Conservation (phyloP, 2,329 filamentous ascomycete genomes). For the Xylariales sp. region DNA sequence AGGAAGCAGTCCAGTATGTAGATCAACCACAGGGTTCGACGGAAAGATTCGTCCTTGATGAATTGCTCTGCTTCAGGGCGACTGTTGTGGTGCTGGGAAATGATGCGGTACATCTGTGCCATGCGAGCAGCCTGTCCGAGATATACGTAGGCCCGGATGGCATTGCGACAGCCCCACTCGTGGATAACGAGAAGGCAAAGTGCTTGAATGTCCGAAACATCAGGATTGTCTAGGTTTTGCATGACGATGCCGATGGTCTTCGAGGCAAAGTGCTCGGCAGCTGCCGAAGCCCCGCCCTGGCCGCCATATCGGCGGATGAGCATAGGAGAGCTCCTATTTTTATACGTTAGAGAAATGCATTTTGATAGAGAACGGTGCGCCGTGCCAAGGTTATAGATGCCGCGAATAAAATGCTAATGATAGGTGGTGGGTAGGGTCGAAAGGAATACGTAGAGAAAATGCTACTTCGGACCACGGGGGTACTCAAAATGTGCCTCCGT, state of each 20-base stretch:
- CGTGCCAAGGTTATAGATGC: too few species aligned
- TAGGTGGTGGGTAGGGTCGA: too few species aligned
- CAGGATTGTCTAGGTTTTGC: conserved; percentile 54
- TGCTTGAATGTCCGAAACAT: conserved; percentile 57
- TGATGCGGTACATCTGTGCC: conserved; percentile 60
- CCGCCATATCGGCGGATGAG: conserved; percentile 56
- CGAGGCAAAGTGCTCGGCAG: conserved; percentile 54
- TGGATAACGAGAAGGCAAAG: conserved; percentile 58
- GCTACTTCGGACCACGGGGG: too few species aligned
- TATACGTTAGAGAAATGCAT: not conserved
- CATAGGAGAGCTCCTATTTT: conserved; percentile 51
- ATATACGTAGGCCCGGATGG: conserved; percentile 59
- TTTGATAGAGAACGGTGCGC: too few species aligned
- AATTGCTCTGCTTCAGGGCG: conserved; percentile 53
- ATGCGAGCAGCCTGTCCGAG: conserved; percentile 60
- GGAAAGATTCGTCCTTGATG: conserved; percentile 56
- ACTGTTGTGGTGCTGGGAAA: conserved; percentile 51
- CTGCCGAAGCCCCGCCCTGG: conserved; percentile 43
- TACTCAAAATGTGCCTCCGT: too few species aligned
- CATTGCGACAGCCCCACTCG: conserved; percentile 59
- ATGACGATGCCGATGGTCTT: conserved; percentile 55
- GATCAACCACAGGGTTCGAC: conserved; percentile 58
- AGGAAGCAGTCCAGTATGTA: conserved; percentile 61
- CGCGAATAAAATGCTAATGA: not conserved
- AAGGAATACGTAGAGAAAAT: too few species aligned